Percentiles rank a stretch among this genome's conserved stretches.
Evolutionary conservation across 176 grass and related monocot genomes (phyloP).

Genomic region (Melocanna baccifera): DNA sequence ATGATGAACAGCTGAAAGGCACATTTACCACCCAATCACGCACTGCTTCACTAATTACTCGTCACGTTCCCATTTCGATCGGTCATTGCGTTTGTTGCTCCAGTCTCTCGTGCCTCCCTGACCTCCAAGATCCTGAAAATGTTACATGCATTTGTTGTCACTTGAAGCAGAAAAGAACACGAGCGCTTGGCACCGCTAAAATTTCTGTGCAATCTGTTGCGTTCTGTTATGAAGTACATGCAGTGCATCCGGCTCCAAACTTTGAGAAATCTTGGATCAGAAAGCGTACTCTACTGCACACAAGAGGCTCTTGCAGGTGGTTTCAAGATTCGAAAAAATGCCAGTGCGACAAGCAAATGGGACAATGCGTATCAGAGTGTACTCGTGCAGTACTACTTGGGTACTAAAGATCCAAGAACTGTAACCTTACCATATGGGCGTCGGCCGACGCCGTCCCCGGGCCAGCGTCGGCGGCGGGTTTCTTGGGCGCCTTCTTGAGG

Average conservation of each 20-base stretch:
- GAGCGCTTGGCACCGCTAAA: not conserved
- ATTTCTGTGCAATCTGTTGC: not conserved
- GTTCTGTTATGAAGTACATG: not conserved
- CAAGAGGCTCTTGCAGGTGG: constrained; percentile 11
- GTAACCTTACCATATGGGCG: constrained; percentile 27
- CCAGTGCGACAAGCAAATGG: constrained; percentile 25
- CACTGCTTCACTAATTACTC: not conserved
- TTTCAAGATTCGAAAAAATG: constrained; percentile 34
- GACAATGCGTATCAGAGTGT: constrained; percentile 1
- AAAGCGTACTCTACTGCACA: not conserved
- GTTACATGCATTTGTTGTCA: not conserved
- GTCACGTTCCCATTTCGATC: not conserved
- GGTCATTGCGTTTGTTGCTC: not conserved
- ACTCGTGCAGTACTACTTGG: not conserved
- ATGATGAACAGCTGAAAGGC: constrained; percentile 20
- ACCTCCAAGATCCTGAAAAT: constrained; percentile 41
- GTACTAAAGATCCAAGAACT: not conserved
- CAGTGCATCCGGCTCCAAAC: not conserved
- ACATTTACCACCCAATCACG: constrained; percentile 9
- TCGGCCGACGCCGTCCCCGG: constrained; percentile 34
- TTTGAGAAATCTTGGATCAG: constrained; percentile 27
- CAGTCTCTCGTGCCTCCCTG: constrained; percentile 43
- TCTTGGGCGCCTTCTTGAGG: constrained; percentile 70
- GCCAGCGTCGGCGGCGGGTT: constrained; percentile 26
- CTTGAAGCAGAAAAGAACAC: not conserved